A percentile compares a stretch with the other conserved stretches of the same genome.
Evolutionary conservation across 106 monocot genomes (phyloP).

Genomic region (Dioscorea dumetorum): DNA sequence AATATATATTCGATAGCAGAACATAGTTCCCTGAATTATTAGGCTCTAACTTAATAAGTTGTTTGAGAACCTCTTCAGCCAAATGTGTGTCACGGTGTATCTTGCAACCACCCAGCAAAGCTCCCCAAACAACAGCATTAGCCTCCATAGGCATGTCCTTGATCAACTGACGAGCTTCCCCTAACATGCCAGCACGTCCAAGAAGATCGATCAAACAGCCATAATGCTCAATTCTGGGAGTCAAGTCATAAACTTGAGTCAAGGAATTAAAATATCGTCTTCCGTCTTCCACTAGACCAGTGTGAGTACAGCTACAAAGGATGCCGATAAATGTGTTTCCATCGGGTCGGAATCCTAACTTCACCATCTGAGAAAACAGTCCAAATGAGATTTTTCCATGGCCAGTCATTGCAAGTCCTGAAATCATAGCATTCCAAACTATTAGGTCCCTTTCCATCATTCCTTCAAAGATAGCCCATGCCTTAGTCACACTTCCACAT

Average conservation of each 20-base stretch:
- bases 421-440: slow-evolving; percentile 72
- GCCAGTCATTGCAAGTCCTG: slow-evolving; percentile 66
- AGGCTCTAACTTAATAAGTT: slow-evolving; percentile 58
- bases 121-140: slow-evolving; percentile 81
- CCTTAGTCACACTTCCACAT: slow-evolving; percentile 41
- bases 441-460: slow-evolving; percentile 47
- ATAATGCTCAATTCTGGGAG: slow-evolving; percentile 70
- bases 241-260: slow-evolving; percentile 28
- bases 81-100: slow-evolving; percentile 30
- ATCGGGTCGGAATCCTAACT: slow-evolving; percentile 27
- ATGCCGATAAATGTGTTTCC: slow-evolving; percentile 63
- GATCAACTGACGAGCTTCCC: slow-evolving; percentile 52
- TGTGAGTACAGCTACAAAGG: slow-evolving; percentile 61
- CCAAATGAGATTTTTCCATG: slow-evolving; percentile 43
- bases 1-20: slow-evolving; percentile 62
- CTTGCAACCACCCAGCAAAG: slow-evolving; percentile 60
- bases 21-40: slow-evolving; percentile 74
- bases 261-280: slow-evolving; percentile 43
- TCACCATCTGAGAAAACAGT: slow-evolving; percentile 52
- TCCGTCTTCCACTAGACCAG: slow-evolving; percentile 68
- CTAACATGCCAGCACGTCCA: slow-evolving; percentile 59
- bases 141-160: slow-evolving; percentile 60
- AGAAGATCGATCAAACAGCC: slow-evolving; percentile 82
- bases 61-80: slow-evolving; percentile 48
- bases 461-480: slow-evolving; percentile 43